Evolutionary conservation across 331 rosid species (phyloP).

Genomic region (Erythrophleum ivorense): DNA sequence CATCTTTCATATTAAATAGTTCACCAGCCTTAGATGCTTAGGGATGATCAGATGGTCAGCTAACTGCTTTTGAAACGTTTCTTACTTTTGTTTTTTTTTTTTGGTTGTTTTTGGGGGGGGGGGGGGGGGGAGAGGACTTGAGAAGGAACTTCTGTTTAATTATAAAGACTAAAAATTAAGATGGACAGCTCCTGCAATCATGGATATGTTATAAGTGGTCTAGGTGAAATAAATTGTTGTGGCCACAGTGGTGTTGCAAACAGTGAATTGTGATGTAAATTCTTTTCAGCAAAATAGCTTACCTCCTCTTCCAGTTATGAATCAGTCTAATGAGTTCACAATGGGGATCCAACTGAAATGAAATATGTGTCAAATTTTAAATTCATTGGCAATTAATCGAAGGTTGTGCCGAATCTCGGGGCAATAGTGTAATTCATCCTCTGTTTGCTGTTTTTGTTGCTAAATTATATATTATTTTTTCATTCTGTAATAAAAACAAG

Average conservation of each 20-base stretch:
- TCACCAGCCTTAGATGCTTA: not conserved
- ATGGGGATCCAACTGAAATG: not conserved
- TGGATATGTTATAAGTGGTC: not conserved
- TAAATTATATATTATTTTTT: not conserved
- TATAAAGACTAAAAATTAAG: not conserved
- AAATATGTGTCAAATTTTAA: not conserved
- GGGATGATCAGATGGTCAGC: not conserved
- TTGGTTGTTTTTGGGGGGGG: no score
- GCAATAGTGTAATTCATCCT: not conserved
- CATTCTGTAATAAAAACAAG: not conserved
- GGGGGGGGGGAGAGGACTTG: not conserved
- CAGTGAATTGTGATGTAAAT: not conserved
- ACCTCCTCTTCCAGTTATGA: no score
- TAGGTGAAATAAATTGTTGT: not conserved
- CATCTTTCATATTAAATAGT: not conserved
- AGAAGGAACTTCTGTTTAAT: not conserved
- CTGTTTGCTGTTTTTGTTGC: not conserved
- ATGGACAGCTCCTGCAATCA: not conserved
- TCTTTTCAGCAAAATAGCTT: slow-evolving; percentile 1
- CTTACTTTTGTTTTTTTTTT: no score
- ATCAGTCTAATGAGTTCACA: no score
- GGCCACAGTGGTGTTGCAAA: not conserved
- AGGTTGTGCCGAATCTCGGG: not conserved
- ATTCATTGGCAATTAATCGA: not conserved
- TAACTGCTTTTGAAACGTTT: no score